Conservation (phyloP, 192 early-diverging fungal genomes). For the Mortierella alpina region DNA sequence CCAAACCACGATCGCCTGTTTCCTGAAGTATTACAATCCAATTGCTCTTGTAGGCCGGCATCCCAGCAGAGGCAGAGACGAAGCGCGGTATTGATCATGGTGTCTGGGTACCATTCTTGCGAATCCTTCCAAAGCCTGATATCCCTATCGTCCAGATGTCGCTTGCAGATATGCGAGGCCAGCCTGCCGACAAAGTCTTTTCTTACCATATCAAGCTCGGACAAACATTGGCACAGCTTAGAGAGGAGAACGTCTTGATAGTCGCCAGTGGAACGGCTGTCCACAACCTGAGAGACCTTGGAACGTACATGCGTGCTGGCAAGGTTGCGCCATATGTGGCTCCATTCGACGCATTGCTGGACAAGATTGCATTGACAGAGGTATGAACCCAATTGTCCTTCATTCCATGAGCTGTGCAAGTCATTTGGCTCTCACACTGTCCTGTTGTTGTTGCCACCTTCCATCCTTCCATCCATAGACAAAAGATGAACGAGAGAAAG, state of each 20-base stretch:
- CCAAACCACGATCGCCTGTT: background rate
- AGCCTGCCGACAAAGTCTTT: conserved; percentile 61
- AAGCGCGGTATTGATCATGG: conserved; percentile 78
- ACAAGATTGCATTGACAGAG: conserved; percentile 49
- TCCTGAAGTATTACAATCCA: background rate
- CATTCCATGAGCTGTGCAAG: background rate
- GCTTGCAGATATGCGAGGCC: conserved; percentile 51
- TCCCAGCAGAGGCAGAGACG: conserved; percentile 57
- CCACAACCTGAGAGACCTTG: conserved; percentile 72
- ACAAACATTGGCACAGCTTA: conserved; percentile 50
- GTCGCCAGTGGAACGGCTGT: conserved; percentile 75
- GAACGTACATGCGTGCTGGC: conserved; percentile 27
- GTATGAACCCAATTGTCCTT: conserved; percentile 1
- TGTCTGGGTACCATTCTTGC: conserved; percentile 75
- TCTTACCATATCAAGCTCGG: conserved; percentile 67
- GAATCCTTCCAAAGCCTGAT: conserved; percentile 65
- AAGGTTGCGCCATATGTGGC: conserved; percentile 61
- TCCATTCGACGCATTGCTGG: conserved; percentile 70
- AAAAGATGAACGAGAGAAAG: conserved; percentile 48
- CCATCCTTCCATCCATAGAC: background rate
- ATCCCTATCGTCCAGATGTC: conserved; percentile 78
- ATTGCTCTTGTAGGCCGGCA: conserved; percentile 39
- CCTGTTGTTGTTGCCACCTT: background rate
- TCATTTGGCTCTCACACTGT: background rate
- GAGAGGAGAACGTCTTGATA: conserved; percentile 71